Evolutionary conservation across 352 stramenopile species (phyloP).

Genomic region (Pythium phragmitis): DNA sequence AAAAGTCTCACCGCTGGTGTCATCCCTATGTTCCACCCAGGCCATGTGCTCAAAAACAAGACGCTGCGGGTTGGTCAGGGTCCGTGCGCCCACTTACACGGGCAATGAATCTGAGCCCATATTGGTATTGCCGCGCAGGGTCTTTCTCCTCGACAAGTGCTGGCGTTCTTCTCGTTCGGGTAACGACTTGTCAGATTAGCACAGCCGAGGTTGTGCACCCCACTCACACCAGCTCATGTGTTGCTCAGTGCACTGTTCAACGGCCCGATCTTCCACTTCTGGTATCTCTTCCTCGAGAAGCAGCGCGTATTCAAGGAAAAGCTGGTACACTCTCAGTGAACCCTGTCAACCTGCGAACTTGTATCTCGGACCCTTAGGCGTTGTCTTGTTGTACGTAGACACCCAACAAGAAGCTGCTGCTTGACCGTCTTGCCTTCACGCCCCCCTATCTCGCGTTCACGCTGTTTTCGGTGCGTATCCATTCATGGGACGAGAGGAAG

Average conservation of each 20-base stretch:
- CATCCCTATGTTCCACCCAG: conserved; percentile 28
- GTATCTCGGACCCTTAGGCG: background rate
- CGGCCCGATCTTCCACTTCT: conserved; percentile 62
- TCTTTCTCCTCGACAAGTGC: conserved; percentile 59
- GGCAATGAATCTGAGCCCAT: background rate
- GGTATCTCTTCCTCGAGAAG: conserved; percentile 69
- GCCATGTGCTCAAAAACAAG: conserved; percentile 68
- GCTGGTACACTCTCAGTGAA: conserved; percentile 31
- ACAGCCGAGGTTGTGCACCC: too few relatives aligned
- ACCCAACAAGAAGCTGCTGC: conserved; percentile 70
- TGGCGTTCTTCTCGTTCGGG: conserved; percentile 73
- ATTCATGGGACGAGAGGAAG: background rate
- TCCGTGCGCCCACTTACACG: background rate
- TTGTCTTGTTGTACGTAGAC: conserved; percentile 31
- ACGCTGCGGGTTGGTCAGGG: conserved; percentile 42
- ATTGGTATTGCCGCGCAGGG: conserved; percentile 27
- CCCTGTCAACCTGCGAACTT: too few relatives aligned
- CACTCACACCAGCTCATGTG: too few relatives aligned
- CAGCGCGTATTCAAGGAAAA: conserved; percentile 64
- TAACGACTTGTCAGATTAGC: conserved; percentile 7
- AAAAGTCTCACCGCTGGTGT: background rate
- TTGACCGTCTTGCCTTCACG: conserved; percentile 67
- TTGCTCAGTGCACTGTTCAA: conserved; percentile 45
- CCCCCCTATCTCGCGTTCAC: conserved; percentile 68
- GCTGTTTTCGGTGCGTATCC: conserved; percentile 52